Evolutionary conservation across 108 stramenopile species (phyloP), one percentile per base, ranked within the genome.

Genomic region (Epithemia pelagica): DNA sequence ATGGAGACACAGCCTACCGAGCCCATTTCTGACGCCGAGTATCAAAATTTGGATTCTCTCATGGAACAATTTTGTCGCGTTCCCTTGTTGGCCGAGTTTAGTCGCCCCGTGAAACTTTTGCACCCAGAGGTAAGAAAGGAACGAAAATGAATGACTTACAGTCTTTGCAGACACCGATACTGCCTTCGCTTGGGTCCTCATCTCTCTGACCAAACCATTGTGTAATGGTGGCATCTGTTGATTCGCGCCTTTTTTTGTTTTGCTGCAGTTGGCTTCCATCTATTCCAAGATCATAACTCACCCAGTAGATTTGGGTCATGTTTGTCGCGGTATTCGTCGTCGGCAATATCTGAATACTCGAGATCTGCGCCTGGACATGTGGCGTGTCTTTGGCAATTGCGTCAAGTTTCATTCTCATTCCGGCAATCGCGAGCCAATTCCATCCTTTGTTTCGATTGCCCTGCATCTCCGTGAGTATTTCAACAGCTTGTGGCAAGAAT

Each of bases 361-460:
- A 30, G 82, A 82, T 28, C 72, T 94, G 22, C 89, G 83, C 29
- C 53, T 94, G 51, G 92, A 94, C 73, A 76, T 89, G 33, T 94
- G 92, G 92, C 78, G 89, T n/a, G 84, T 94, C 62, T 94, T 94
- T 64, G 77, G 82, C 23, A 94, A 94, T 60, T 94, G 92, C 74
- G 74, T 89, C 68, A 85, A 83, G 55, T 94, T 85, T 59, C 92
- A 94, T 70, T 88, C 86, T 19, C 85, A 90, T 63, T 87, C 83
- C 18, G 71, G 61, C 79, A 93, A 88, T 70, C 80, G 76, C 54
- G 88, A 91, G 10, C 86, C 88, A 3, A 85, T 94, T 25, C 92
- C 92, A 8, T 83, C 84, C 25, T 94, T 94, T 52, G 76, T 90
- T 27, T 86, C 84, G 0, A 94, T 94, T 66, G 82, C 89, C 22